These are phyloP conservation scores for Sugiyamaella boreocaroliniensis DNA, from an alignment of 805 yeast genomes.

Conservation along the genomic window DNA sequence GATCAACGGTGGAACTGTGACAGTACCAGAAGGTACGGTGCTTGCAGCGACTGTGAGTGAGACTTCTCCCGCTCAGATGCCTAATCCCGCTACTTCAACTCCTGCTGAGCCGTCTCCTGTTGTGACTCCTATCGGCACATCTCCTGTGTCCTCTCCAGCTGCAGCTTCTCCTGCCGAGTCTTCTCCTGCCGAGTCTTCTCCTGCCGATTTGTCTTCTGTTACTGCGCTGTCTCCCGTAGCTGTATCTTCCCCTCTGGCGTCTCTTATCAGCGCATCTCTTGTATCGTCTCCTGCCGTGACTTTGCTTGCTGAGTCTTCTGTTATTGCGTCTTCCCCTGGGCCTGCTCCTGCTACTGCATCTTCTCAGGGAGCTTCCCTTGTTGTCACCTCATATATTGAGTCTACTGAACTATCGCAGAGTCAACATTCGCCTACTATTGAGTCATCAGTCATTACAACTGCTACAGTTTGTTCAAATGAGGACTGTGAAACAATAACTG, in stretches of 20 bases:
- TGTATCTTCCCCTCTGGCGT: slow-evolving; percentile 1
- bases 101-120: neutral
- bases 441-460: too few relatives aligned
- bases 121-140: neutral
- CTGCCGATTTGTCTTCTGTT: neutral
- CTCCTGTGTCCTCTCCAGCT: neutral
- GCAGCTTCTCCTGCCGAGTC: slow-evolving; percentile 20
- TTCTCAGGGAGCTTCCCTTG: too few relatives aligned
- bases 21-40: too few relatives aligned
- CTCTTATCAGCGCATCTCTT: slow-evolving; percentile 5
- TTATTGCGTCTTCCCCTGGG: neutral
- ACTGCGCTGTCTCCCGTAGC: slow-evolving; percentile 75
- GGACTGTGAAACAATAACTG: neutral
- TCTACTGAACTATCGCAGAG: too few relatives aligned
- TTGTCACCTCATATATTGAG: too few relatives aligned
- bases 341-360: slow-evolving; percentile 15
- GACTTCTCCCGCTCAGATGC: too few relatives aligned
- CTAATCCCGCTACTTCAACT: too few relatives aligned
- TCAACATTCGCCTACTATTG: too few relatives aligned
- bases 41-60: too few relatives aligned
- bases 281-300: neutral
- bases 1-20: too few relatives aligned
- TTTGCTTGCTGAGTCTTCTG: too few relatives aligned
- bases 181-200: slow-evolving; percentile 13
- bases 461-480: neutral